Evolutionary conservation across 2,329 filamentous ascomycete species (phyloP).

Genomic region (Xylariaceae sp.): DNA sequence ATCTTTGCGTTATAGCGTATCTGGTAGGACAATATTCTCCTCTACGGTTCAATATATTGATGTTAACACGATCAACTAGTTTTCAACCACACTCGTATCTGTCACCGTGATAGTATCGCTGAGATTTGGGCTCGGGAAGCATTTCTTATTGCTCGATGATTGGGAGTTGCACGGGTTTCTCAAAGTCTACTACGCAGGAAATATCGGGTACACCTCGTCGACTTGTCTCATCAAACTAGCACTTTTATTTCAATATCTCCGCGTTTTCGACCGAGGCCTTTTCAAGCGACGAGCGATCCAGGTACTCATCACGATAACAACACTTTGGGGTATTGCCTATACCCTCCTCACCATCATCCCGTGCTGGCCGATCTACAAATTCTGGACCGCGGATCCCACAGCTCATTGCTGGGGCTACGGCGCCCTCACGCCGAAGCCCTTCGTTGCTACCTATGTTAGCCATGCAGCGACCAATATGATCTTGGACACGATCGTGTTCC

Average conservation of each 20-base stretch:
- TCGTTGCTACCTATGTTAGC: constrained; percentile 33
- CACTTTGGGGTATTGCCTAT: constrained; percentile 31
- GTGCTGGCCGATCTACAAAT: constrained; percentile 25
- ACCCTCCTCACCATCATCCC: constrained; percentile 33
- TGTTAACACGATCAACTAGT: constrained; percentile 6
- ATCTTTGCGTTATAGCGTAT: constrained; percentile 26
- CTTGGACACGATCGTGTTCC: constrained; percentile 33
- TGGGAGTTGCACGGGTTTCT: constrained; percentile 18
- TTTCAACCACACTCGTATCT: constrained; percentile 22
- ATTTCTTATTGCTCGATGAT: constrained; percentile 20
- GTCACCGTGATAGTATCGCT: constrained; percentile 21
- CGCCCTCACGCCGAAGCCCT: constrained; percentile 22
- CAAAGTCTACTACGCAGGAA: constrained; percentile 27
- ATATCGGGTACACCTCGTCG: constrained; percentile 24
- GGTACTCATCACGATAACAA: constrained; percentile 25
- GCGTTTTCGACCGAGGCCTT: constrained; percentile 23
- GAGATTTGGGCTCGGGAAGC: constrained; percentile 24
- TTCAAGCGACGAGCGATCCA: constrained; percentile 21
- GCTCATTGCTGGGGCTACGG: constrained; percentile 32
- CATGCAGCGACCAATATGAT: constrained; percentile 35
- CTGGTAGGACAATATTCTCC: constrained; percentile 15
- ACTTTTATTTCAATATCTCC: constrained; percentile 28
- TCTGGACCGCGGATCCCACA: constrained; percentile 19
- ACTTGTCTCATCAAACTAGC: constrained; percentile 29
- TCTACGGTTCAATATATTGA: background rate